phyloP scores from a whole-genome alignment of 805 yeast species.

The Saturnispora ahearnii region DNA sequence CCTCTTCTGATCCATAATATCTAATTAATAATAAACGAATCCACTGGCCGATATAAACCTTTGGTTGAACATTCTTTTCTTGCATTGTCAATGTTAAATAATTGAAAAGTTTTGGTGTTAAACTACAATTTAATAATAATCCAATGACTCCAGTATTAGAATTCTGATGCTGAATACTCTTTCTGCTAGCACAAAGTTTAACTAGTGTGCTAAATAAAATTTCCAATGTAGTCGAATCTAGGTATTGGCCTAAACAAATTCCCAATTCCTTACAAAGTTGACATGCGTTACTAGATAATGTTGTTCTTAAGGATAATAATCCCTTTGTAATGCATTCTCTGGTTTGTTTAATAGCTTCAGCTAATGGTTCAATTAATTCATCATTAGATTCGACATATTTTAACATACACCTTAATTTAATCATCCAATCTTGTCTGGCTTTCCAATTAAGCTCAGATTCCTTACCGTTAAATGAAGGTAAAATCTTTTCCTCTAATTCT shows the following conservation, averaged over 20 bases:
- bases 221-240: slow-evolving; percentile 43
- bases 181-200: slow-evolving; percentile 50
- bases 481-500: slow-evolving; percentile 22
- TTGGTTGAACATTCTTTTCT: slow-evolving; percentile 66
- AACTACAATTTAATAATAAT: slow-evolving; percentile 46
- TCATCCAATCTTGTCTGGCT: slow-evolving; percentile 52
- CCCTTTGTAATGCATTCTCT: slow-evolving; percentile 59
- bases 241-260: slow-evolving; percentile 28
- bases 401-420: slow-evolving; percentile 48
- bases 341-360: slow-evolving; percentile 28
- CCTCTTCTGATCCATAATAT: slow-evolving; percentile 30
- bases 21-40: slow-evolving; percentile 51
- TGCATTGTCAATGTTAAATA: slow-evolving; percentile 42
- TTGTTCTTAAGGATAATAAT: slow-evolving; percentile 69
- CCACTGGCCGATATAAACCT: slow-evolving; percentile 64
- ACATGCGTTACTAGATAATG: slow-evolving; percentile 68
- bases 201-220: slow-evolving; percentile 38
- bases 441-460: slow-evolving; percentile 91
- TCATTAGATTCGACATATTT: slow-evolving; percentile 39
- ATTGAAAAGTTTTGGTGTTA: slow-evolving; percentile 41
- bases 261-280: slow-evolving; percentile 65
- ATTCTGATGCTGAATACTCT: slow-evolving; percentile 51
- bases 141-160: slow-evolving; percentile 49
- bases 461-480: slow-evolving; percentile 46
- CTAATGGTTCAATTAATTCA: slow-evolving; percentile 1